Conservation (phyloP, 208 protist genomes). For the Naegleria lovaniensis region DNA sequence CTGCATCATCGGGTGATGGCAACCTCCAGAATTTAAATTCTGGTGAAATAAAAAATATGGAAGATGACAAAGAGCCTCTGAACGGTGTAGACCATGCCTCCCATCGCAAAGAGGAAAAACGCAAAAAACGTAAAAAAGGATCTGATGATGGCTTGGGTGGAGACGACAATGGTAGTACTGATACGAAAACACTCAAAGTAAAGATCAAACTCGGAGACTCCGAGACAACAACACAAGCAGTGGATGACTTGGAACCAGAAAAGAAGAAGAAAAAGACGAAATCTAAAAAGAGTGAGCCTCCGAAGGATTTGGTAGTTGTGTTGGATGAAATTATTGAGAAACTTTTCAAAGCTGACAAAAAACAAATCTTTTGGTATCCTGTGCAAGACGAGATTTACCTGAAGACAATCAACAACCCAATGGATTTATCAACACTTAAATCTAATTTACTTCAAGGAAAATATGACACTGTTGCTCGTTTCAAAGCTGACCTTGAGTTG, state of each 20-base stretch:
- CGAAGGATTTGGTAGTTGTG: too few relatives aligned
- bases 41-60: background rate
- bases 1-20: background rate
- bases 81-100: background rate
- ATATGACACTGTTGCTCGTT: background rate
- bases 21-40: background rate
- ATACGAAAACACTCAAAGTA: background rate
- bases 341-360: background rate
- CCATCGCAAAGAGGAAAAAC: background rate
- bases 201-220: background rate
- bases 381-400: background rate
- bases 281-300: background rate
- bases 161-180: background rate
- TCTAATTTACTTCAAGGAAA: background rate
- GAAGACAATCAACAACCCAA: slow-evolving; percentile 7
- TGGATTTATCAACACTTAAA: slow-evolving; percentile 21
- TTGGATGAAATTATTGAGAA: background rate
- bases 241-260: background rate
- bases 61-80: background rate
- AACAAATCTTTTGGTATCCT: background rate
- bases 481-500: background rate
- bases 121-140: background rate
- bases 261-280: background rate
- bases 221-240: background rate
- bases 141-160: background rate